Conservation (phyloP, 306 rosid genomes). For the Vigna trinervia region DNA sequence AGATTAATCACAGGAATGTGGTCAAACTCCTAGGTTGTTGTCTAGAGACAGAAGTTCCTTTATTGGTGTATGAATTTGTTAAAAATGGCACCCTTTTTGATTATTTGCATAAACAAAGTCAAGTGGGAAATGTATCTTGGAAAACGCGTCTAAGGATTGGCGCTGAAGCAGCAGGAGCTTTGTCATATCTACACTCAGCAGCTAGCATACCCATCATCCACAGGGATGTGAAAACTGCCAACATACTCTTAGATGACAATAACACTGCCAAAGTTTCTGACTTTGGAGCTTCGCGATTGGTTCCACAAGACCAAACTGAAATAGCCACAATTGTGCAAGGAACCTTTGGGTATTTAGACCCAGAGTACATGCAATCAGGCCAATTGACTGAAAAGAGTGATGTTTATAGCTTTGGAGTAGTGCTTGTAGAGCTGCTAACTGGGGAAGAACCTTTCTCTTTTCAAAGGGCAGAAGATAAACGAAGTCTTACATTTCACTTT, state of each 20-base stretch:
- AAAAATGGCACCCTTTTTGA: slow-evolving; percentile 47
- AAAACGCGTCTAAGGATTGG: slow-evolving; percentile 44
- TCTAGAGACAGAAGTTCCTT: slow-evolving; percentile 10
- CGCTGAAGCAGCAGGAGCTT: slow-evolving; percentile 36
- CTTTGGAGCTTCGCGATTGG: slow-evolving; percentile 47
- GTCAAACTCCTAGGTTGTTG: slow-evolving; percentile 15
- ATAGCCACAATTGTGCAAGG: slow-evolving; percentile 53
- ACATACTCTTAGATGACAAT: not conserved
- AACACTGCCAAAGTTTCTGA: slow-evolving; percentile 1
- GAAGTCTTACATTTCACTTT: slow-evolving; percentile 33
- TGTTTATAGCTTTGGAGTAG: slow-evolving; percentile 41
- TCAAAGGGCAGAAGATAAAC: slow-evolving; percentile 15
- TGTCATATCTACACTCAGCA: slow-evolving; percentile 52
- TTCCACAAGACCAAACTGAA: slow-evolving; percentile 44
- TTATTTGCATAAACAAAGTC: slow-evolving; percentile 25
- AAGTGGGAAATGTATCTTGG: slow-evolving; percentile 8
- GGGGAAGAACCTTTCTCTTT: slow-evolving; percentile 42
- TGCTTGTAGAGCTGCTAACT: slow-evolving; percentile 9
- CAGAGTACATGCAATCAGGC: slow-evolving; percentile 38
- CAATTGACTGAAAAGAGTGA: not conserved
- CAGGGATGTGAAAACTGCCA: not conserved
- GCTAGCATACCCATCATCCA: slow-evolving; percentile 48
- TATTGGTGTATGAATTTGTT: slow-evolving; percentile 23
- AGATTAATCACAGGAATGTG: slow-evolving; percentile 46
- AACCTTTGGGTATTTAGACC: slow-evolving; percentile 55